Percentiles rank a stretch among this genome's conserved stretches.
Evolutionary conservation across 306 rosid genomes (phyloP).

Genomic region (Elaeagnus macrophylla): DNA sequence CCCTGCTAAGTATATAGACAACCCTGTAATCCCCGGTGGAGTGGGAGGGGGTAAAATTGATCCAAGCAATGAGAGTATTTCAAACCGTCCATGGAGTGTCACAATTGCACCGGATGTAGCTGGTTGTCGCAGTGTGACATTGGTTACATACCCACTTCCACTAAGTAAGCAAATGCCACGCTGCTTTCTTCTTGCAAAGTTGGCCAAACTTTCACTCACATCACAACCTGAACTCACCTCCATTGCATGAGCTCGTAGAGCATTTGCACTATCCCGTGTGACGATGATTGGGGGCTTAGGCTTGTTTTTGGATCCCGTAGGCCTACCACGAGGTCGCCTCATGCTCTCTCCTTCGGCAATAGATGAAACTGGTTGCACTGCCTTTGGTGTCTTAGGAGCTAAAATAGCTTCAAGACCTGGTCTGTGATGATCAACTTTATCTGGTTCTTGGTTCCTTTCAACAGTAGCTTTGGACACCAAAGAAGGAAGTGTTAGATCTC

Average conservation of each 20-base stretch:
- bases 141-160: slow-evolving; percentile 69
- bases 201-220: slow-evolving; percentile 63
- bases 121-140: slow-evolving; percentile 65
- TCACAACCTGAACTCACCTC: slow-evolving; percentile 73
- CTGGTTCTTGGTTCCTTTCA: slow-evolving; percentile 48
- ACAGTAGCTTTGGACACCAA: slow-evolving; percentile 23
- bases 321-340: slow-evolving; percentile 62
- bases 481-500: slow-evolving; percentile 16
- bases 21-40: slow-evolving; percentile 66
- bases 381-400: slow-evolving; percentile 40
- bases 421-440: slow-evolving; percentile 32
- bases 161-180: slow-evolving; percentile 71
- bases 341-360: slow-evolving; percentile 43
- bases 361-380: slow-evolving; percentile 46
- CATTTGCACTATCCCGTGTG: slow-evolving; percentile 62
- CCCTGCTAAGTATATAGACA: slow-evolving; percentile 64
- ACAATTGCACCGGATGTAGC: slow-evolving; percentile 63
- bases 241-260: slow-evolving; percentile 72
- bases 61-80: slow-evolving; percentile 61
- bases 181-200: slow-evolving; percentile 75
- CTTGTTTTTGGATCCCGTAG: slow-evolving; percentile 63
- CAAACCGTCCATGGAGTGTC: slow-evolving; percentile 75
- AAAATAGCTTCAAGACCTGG: slow-evolving; percentile 34
- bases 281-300: slow-evolving; percentile 67
- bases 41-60: slow-evolving; percentile 81